Conservation (phyloP, 2,329 filamentous ascomycete species). For the Seiridium unicorne region DNA sequence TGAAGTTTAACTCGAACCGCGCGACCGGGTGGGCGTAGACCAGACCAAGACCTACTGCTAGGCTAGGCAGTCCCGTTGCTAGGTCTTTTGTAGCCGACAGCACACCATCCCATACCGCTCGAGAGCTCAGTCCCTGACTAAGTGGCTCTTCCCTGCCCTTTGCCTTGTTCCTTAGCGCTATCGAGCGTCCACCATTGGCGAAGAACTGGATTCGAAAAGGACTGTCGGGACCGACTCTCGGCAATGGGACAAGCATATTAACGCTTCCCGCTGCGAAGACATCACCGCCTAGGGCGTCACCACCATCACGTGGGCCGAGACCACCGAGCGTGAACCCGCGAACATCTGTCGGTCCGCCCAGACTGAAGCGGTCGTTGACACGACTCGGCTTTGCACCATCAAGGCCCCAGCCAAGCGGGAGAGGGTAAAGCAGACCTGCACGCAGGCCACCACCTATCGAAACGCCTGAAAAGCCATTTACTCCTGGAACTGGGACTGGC, state of each 20-base stretch:
- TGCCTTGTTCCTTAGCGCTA: conserved; percentile 66
- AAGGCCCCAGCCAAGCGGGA: conserved; percentile 61
- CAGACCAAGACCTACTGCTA: conserved; percentile 83
- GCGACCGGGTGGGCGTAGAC: conserved; percentile 95
- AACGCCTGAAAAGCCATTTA: conserved; percentile 70
- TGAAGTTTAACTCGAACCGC: conserved; percentile 94
- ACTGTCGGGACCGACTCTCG: conserved; percentile 76
- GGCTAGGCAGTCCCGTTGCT: conserved; percentile 73
- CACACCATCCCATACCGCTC: conserved; percentile 53
- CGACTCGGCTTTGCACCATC: conserved; percentile 64
- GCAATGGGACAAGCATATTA: conserved; percentile 81
- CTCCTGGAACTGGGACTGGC: conserved; percentile 68
- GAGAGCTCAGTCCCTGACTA: conserved; percentile 31
- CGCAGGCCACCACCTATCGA: conserved; percentile 81
- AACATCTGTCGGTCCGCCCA: conserved; percentile 92
- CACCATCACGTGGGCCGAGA: conserved; percentile 82
- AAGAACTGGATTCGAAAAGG: conserved; percentile 88
- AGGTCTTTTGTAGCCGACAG: conserved; percentile 66
- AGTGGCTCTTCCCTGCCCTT: conserved; percentile 40
- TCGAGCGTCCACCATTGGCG: conserved; percentile 82
- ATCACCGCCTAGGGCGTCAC: conserved; percentile 86
- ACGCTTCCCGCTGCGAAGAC: conserved; percentile 87
- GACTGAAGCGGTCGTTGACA: conserved; percentile 91
- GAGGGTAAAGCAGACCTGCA: conserved; percentile 78
- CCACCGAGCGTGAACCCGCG: conserved; percentile 90